Evolutionary conservation across 352 stramenopile genomes (phyloP), one percentile per base, ranked within the genome.

Genomic region (Elongisporangium prolatum): DNA sequence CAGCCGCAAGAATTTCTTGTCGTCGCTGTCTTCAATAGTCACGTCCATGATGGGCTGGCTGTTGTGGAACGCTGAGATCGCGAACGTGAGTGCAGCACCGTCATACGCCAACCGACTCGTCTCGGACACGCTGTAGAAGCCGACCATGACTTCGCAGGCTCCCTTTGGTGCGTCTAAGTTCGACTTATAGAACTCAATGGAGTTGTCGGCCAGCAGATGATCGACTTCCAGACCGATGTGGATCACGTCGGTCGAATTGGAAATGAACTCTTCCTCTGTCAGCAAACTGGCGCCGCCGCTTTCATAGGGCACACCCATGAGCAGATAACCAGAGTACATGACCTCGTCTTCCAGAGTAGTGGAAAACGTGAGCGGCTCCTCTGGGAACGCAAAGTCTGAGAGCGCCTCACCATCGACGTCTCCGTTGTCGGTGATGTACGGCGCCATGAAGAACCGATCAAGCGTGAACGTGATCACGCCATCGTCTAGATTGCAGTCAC

Each of bases 381-480:
- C 17, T 2, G 24, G 28, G 1, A 25, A 6, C 3, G 20, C 38
- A 21, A 69, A 65, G 18, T 61, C 28, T 4, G 53, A 47, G 13
- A 44, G 21, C 14, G 59, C 9, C 6, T 10, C 21, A 13, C 18
- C 40, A 8, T 53, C 21, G 9, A 54, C 16, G 7, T 20, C 50
- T 37, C 8, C n/a, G 38, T 37, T 18, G 2, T 13, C 3, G 14
- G 52, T 21, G 7, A 59, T 16, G 5, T 10, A 20, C 10, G 56
- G n/a, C 18, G 25, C 22, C 13, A 2, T 40, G 4, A 50, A 22
- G 4, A 69, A 9, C 4, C 56, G 54, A 20, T 65, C 59, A 48
- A 69, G 63, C 17, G 48, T 18, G 20, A 66, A 6, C 14, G 54
- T 69, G 18, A 69, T 40, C 5, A 58, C 54, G 17, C 63, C 59